A percentile compares a stretch with the other conserved stretches of the same genome.
Evolutionary conservation across 176 grass and related monocot species (phyloP).

Genomic region (Triticum turgidum): DNA sequence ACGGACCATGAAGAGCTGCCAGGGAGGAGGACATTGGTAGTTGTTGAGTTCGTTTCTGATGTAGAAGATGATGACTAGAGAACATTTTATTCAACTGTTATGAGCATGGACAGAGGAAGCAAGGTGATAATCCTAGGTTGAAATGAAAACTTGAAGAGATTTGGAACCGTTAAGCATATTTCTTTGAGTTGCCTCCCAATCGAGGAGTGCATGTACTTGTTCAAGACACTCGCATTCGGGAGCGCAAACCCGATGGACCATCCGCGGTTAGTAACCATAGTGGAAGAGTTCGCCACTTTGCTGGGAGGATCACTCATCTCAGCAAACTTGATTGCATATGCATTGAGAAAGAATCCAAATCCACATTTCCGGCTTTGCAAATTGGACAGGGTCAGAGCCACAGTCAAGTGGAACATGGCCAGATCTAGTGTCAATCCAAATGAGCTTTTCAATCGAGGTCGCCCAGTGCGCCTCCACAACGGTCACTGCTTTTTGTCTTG

Average conservation of each 20-base stretch:
- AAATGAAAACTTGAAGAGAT: background rate
- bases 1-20: too few relatives aligned
- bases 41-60: background rate
- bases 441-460: background rate
- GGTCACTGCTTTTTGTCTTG: background rate
- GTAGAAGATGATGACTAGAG: background rate
- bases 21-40: background rate
- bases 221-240: background rate
- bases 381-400: background rate
- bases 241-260: background rate
- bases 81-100: background rate
- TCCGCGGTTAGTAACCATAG: background rate
- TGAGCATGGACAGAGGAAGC: background rate
- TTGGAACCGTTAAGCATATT: background rate
- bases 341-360: background rate
- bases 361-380: background rate
- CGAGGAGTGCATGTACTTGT: background rate
- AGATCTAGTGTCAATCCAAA: background rate
- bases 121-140: background rate
- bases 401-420: background rate
- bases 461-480: background rate
- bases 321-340: background rate
- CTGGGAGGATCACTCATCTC: background rate
- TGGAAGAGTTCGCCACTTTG: background rate
- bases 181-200: background rate